Evolutionary conservation across 2,329 filamentous ascomycete genomes (phyloP), one percentile per base, ranked within the genome.

Genomic region (Trichoderma koningiopsis): DNA sequence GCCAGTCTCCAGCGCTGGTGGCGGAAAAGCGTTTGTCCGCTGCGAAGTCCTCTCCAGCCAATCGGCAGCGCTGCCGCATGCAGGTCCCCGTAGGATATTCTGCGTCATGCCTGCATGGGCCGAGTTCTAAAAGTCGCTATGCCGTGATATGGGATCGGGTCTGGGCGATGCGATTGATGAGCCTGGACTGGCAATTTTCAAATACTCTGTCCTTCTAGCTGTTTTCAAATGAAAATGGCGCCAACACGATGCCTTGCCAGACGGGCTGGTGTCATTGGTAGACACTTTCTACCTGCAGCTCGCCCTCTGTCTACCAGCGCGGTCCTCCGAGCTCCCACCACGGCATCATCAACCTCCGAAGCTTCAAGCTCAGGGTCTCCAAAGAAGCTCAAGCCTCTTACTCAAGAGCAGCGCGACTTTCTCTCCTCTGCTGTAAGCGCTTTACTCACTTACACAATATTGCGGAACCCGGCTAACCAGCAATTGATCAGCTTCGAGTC

Each of bases 401-500:
- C 89, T 35, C 81, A 87, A 72, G 85, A 88, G 70, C 93, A 97
- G 76, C 86, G 88, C 70, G 86, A 91, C 68, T 96, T 91, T 75
- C 88, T 96, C 60, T 90, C 92, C 70, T 88, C 90, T 33, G 93
- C 93, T 19, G 88, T 90, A 82, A 73, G 85, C 16, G 14, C 7
- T 6, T n/a, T n/a, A 8, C 40, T 5, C 40, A n/a, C 40, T 7
- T 43, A n/a, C 40, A n/a, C 40, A n/a, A n/a, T 10, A 2, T 3
- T 43, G 19, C 11, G 2, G 3, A 43, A 37, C 8, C 19, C 27
- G 27, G 14, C 37, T 63, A 68, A 63, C 49, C 31, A 47, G 4
- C 19, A n/a, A 40, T 11, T 35, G 33, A 35, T 14, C 66, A 91
- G 88, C 89, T 98, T 35, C 93, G 96, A 71, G 96, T 99, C 69